Evolutionary conservation across 2,329 filamentous ascomycete genomes (phyloP).

Genomic region (Mycosphaerelloides madeirae): DNA sequence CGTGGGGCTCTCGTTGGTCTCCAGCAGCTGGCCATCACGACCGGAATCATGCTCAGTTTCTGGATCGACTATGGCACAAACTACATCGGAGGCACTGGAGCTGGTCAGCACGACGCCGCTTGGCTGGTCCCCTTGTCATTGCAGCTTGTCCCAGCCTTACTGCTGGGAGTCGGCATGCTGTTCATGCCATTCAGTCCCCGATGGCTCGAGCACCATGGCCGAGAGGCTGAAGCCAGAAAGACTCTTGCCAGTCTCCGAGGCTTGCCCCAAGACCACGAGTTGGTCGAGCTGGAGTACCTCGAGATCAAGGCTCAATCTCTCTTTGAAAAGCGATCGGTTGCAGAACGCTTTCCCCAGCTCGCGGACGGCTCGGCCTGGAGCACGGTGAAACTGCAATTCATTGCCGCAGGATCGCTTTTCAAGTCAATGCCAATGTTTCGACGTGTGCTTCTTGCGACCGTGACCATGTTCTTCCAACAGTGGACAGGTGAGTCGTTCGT

Average conservation of each 20-base stretch:
- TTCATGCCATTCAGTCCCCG: conserved; percentile 74
- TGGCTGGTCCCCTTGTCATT: conserved; percentile 71
- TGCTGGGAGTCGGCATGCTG: conserved; percentile 63
- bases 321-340: conserved; percentile 69
- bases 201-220: conserved; percentile 67
- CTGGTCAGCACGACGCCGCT: conserved; percentile 58
- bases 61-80: conserved; percentile 35
- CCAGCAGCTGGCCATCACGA: conserved; percentile 58
- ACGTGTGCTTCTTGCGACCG: conserved; percentile 56
- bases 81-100: conserved; percentile 52
- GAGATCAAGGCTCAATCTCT: conserved; percentile 75
- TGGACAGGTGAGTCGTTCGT: conserved; percentile 39
- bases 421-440: conserved; percentile 62
- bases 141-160: conserved; percentile 62
- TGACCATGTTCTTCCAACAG: conserved; percentile 47
- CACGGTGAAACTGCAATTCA: conserved; percentile 61
- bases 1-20: conserved; percentile 61
- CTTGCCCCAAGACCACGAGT: conserved; percentile 58
- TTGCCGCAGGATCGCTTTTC: conserved; percentile 62
- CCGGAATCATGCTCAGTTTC: conserved; percentile 55
- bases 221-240: conserved; percentile 61
- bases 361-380: conserved; percentile 58
- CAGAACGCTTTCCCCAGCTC: conserved; percentile 63
- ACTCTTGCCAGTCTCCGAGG: conserved; percentile 62
- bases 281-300: conserved; percentile 71